Evolutionary conservation across 768 basidiomycete species (phyloP).

Genomic region (Tricholoma matsutake): DNA sequence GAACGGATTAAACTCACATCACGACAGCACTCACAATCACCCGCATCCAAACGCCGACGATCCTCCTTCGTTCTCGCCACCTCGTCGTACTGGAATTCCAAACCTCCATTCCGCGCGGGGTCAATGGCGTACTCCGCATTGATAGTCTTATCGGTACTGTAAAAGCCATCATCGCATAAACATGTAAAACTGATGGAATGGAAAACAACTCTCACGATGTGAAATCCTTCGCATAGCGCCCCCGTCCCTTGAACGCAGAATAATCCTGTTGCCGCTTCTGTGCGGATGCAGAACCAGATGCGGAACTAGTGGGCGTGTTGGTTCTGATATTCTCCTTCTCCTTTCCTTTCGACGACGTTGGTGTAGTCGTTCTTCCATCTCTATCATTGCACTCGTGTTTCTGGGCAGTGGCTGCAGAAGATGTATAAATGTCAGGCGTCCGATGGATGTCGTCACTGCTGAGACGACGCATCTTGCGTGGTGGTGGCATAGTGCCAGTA

Average conservation of each 20-base stretch:
- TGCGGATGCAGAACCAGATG: background rate
- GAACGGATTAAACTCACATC: slow-evolving; percentile 45
- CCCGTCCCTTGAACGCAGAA: slow-evolving; percentile 52
- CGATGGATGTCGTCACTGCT: background rate
- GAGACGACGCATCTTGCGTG: slow-evolving; percentile 13
- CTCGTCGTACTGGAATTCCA: slow-evolving; percentile 68
- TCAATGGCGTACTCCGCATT: slow-evolving; percentile 68
- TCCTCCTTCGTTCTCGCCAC: slow-evolving; percentile 68
- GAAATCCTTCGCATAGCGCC: slow-evolving; percentile 48
- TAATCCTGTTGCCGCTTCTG: slow-evolving; percentile 35
- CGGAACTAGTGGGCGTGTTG: background rate
- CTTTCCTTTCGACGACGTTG: slow-evolving; percentile 17
- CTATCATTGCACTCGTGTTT: background rate
- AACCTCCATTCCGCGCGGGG: slow-evolving; percentile 59
- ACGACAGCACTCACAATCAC: slow-evolving; percentile 80
- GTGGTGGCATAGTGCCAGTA: slow-evolving; percentile 8
- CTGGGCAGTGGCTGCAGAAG: background rate
- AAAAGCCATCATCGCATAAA: background rate
- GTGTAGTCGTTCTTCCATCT: background rate
- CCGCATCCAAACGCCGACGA: slow-evolving; percentile 64
- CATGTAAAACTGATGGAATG: background rate
- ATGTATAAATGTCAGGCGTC: background rate
- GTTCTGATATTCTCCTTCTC: background rate
- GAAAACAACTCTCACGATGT: slow-evolving; percentile 24
- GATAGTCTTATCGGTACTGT: slow-evolving; percentile 42